Evolutionary conservation across 2,329 filamentous ascomycete genomes (phyloP), one percentile per base, ranked within the genome.

Genomic region (Furcasterigmium furcatum): DNA sequence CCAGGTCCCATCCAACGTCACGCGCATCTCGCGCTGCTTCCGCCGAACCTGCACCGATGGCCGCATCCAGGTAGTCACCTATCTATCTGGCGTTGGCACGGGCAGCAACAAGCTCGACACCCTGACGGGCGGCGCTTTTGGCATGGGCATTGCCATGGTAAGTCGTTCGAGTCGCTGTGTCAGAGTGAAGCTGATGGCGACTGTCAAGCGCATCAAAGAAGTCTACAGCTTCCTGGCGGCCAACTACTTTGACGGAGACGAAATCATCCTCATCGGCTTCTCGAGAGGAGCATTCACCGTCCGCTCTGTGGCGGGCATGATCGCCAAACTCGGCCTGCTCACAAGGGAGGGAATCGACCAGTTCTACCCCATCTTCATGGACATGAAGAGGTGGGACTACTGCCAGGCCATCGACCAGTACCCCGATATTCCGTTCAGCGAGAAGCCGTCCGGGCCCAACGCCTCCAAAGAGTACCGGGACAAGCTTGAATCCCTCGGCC

Each of bases 211-310:
- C 46, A 73, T 85, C 44, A 74, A 79, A 12, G 80, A 84, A 58
- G 77, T 79, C 2, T 85, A 85, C 55, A 70, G 74, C 5, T 85
- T 83, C 55, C 65, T 84, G 3, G 82, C 78, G 45, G 73, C 76
- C 53, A 85, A 84, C 61, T 84, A 83, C 54, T 69, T 71, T 44
- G 71, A 74, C 44, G 77, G 77, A 3, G 79, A 82, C 49, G 73
- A 80, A 50, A 78, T 82, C 40, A 62, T 79, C 39, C 67, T 81
- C 22, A 59, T 80, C 22, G 79, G 78, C 4, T 82, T 79, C 64
- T 81, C 77, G 2, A 70, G 79, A 13, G 78, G 78, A 4, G 79
- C 78, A 5, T 82, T 80, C 52, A 82, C 77, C 1, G 77, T 71
- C 3, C 69, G 77, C n/a, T 79, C 74, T 4, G 70, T 80, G 5